Percentiles rank a stretch among this genome's conserved stretches.
phyloP scores from a whole-genome alignment of 2,329 filamentous ascomycete genomes.

The Dactylonectria macrodidyma region DNA sequence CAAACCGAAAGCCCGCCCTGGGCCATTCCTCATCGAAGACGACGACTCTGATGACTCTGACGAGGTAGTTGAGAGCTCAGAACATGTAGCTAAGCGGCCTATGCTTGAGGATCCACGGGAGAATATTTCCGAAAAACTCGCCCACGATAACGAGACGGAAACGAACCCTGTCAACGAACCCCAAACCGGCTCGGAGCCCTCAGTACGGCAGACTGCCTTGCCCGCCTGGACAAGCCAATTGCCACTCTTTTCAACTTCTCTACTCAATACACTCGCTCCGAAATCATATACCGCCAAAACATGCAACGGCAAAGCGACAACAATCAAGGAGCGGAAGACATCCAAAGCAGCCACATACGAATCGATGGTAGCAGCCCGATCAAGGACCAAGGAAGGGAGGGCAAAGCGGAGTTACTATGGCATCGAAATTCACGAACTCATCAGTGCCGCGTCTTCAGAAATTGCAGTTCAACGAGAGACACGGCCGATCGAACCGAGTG shows the following conservation, averaged over 20 bases:
- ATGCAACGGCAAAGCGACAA: conserved; percentile 70
- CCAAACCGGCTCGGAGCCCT: conserved; percentile 14
- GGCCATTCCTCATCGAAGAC: conserved; percentile 59
- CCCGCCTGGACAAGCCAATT: conserved; percentile 41
- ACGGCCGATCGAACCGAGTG: conserved; percentile 46
- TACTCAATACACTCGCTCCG: conserved; percentile 45
- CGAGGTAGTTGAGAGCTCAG: conserved; percentile 10
- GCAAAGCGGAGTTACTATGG: conserved; percentile 89
- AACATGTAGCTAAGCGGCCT: conserved; percentile 50
- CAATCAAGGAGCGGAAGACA: conserved; percentile 69
- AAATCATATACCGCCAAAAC: conserved; percentile 63
- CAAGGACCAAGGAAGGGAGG: conserved; percentile 75
- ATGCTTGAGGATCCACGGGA: conserved; percentile 48
- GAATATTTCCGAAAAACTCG: conserved; percentile 20
- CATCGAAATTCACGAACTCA: conserved; percentile 88
- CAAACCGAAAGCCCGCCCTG: conserved; percentile 54
- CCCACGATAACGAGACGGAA: conserved; percentile 10
- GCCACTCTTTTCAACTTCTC: conserved; percentile 47
- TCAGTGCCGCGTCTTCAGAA: conserved; percentile 79
- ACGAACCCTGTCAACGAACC: conserved; percentile 13
- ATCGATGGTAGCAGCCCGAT: conserved; percentile 77
- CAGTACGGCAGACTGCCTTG: conserved; percentile 18
- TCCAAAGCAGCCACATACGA: conserved; percentile 70
- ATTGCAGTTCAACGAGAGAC: conserved; percentile 56
- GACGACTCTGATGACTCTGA: conserved; percentile 52